phyloP scores from a whole-genome alignment of 352 stramenopile species.

The Pythium rhizo-oryzae region DNA sequence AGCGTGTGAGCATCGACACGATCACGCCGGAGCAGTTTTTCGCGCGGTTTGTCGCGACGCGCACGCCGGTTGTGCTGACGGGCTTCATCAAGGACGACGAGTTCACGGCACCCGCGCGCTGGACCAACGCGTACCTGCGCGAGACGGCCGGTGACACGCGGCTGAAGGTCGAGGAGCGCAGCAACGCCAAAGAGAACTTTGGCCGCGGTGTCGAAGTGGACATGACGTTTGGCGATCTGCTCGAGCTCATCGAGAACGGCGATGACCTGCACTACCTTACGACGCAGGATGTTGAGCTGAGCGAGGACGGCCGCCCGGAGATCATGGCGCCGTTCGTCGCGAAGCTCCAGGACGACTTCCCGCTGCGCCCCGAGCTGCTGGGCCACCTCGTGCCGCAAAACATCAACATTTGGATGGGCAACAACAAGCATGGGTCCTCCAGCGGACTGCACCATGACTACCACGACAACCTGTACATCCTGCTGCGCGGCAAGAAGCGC shows the following conservation, averaged over 20 bases:
- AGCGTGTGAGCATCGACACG: conserved; percentile 52
- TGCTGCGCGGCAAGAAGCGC: conserved; percentile 93
- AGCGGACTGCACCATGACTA: conserved; percentile 98
- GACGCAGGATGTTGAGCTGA: conserved; percentile 87
- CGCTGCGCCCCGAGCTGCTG: conserved; percentile 83
- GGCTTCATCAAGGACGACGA: conserved; percentile 58
- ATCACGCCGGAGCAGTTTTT: conserved; percentile 80
- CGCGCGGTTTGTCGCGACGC: conserved; percentile 69
- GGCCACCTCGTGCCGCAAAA: conserved; percentile 92
- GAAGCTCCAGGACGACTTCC: conserved; percentile 77
- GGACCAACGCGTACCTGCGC: conserved; percentile 77
- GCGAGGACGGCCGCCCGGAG: conserved; percentile 74
- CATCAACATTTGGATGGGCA: conserved; percentile 98
- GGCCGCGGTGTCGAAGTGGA: conserved; percentile 84
- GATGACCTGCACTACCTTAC: conserved; percentile 90
- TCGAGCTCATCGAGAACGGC: conserved; percentile 65
- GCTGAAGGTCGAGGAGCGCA: conserved; percentile 83
- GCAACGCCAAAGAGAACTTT: conserved; percentile 69
- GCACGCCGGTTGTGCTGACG: conserved; percentile 79
- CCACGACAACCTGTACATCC: conserved; percentile 99
- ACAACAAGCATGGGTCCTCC: conserved; percentile 78
- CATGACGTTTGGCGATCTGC: conserved; percentile 79
- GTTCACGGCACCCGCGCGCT: conserved; percentile 63
- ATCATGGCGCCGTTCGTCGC: conserved; percentile 88
- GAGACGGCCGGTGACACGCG: conserved; percentile 58